phyloP scores from a whole-genome alignment of 306 rosid species.

The Quercus cerris region DNA sequence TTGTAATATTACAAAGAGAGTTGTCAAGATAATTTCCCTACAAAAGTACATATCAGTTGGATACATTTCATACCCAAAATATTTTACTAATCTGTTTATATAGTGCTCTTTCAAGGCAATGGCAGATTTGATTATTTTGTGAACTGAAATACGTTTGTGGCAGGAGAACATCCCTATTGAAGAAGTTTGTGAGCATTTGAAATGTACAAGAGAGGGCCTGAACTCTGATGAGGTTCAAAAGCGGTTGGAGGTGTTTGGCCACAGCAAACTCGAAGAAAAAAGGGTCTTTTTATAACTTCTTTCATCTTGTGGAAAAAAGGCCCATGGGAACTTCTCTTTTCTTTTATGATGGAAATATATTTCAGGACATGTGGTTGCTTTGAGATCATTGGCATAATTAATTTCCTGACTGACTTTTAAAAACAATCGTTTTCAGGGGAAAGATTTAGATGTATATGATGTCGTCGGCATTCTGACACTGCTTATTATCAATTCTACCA shows the following conservation, averaged over 20 bases:
- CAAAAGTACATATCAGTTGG: too few species aligned
- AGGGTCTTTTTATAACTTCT: conserved; percentile 37
- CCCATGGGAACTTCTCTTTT: background rate
- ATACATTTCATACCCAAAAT: too few species aligned
- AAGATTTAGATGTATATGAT: conserved; percentile 50
- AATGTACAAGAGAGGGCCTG: conserved; percentile 58
- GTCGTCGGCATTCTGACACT: conserved; percentile 53
- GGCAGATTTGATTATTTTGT: too few species aligned
- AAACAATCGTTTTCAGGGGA: conserved; percentile 20
- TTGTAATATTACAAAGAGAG: too few species aligned
- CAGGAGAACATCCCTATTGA: conserved; percentile 62
- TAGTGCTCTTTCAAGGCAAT: too few species aligned
- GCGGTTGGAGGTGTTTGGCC: conserved; percentile 60
- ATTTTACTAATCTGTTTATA: too few species aligned
- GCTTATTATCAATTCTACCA: conserved; percentile 66
- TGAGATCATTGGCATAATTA: too few species aligned
- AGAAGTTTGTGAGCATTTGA: conserved; percentile 64
- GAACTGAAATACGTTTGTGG: conserved; percentile 29
- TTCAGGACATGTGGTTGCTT: background rate
- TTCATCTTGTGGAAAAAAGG: conserved; percentile 1
- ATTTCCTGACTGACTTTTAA: too few species aligned
- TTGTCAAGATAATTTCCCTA: too few species aligned
- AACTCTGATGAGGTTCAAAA: conserved; percentile 48
- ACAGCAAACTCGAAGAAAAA: conserved; percentile 74
- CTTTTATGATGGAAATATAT: background rate